Percentiles rank a stretch among this genome's conserved stretches.
Evolutionary conservation across 345 rosid genomes (phyloP).

Genomic region (Brassica napus): DNA sequence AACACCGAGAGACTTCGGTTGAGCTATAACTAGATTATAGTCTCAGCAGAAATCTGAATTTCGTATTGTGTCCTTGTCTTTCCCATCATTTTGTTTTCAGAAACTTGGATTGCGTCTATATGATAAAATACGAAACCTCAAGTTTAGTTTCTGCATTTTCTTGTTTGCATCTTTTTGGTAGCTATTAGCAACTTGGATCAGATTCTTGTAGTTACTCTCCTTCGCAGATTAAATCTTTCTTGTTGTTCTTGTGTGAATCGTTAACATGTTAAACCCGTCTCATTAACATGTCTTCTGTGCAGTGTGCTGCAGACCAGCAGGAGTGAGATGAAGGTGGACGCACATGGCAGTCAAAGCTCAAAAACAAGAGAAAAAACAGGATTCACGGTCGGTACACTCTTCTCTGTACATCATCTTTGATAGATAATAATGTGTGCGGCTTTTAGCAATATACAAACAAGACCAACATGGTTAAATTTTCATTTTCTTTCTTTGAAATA

Average conservation of each 20-base stretch:
- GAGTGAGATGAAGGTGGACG: slow-evolving; percentile 8
- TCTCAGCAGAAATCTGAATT: not conserved
- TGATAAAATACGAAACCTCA: not conserved
- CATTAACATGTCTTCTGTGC: not conserved
- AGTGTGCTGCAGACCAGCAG: slow-evolving; percentile 22
- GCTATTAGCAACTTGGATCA: not conserved
- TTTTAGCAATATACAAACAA: slow-evolving; percentile 24
- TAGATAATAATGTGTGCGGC: slow-evolving; percentile 31
- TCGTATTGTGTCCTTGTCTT: not conserved
- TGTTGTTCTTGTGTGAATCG: not conserved
- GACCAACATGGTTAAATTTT: slow-evolving; percentile 10
- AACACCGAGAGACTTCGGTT: not conserved
- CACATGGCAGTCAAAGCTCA: slow-evolving; percentile 11
- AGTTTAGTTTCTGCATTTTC: not conserved
- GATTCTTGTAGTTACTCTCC: not conserved
- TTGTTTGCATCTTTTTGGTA: not conserved
- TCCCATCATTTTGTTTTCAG: not conserved
- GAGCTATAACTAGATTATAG: not conserved
- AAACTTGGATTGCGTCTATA: not conserved
- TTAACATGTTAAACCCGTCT: not conserved
- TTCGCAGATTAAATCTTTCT: not conserved
- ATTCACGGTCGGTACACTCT: slow-evolving; percentile 21
- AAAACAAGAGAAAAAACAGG: slow-evolving; percentile 3
- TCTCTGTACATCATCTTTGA: slow-evolving; percentile 34
- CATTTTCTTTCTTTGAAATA: not conserved